Conservation (phyloP, 805 yeast species). For the Kluyveromyces dobzhanskii region DNA sequence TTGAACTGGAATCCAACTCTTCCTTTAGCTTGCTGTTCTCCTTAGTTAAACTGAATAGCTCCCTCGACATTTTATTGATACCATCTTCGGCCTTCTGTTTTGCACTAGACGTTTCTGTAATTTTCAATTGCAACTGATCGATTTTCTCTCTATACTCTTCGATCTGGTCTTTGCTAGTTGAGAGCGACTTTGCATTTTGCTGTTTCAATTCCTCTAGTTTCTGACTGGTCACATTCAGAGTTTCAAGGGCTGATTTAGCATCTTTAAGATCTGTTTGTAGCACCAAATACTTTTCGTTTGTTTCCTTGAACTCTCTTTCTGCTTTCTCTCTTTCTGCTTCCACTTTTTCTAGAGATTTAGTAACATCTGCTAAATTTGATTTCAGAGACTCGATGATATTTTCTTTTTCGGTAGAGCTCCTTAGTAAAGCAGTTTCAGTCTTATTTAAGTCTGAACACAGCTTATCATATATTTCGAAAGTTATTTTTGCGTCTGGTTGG, state of each 20-base stretch:
- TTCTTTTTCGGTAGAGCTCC: conserved; percentile 25
- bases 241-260: conserved; percentile 13
- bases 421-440: conserved; percentile 24
- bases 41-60: conserved; percentile 56
- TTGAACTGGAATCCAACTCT: conserved; percentile 32
- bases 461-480: conserved; percentile 43
- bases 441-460: conserved; percentile 32
- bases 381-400: conserved; percentile 17
- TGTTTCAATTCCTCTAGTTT: conserved; percentile 23
- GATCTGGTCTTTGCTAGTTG: conserved; percentile 30
- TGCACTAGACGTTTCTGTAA: conserved; percentile 25
- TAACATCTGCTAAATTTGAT: conserved; percentile 8
- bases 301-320: conserved; percentile 13
- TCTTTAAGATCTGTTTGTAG: conserved; percentile 5
- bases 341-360: conserved; percentile 8
- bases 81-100: conserved; percentile 74
- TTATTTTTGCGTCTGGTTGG: conserved; percentile 61
- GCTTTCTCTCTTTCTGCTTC: conserved; percentile 9
- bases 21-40: conserved; percentile 48
- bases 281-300: conserved; percentile 12
- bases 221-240: conserved; percentile 15
- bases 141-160: conserved; percentile 19
- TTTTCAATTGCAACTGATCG: conserved; percentile 18
- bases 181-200: conserved; percentile 18
- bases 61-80: conserved; percentile 83